Evolutionary conservation across 371 early-diverging fungal species (phyloP).

Genomic region (Mortierella sp.): DNA sequence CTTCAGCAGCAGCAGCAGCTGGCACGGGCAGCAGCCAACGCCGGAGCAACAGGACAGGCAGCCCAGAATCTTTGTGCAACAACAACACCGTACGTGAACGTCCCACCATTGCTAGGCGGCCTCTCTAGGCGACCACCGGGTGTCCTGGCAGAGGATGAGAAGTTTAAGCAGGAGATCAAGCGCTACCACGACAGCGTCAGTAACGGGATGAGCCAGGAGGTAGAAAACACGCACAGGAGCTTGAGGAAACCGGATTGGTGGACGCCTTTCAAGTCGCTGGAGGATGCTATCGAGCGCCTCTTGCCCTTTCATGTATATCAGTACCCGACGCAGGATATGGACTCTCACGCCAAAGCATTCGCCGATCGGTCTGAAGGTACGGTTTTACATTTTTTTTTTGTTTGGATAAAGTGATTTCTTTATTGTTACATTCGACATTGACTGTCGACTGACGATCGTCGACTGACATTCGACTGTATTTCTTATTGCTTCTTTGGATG

Average conservation of each 20-base stretch:
- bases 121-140: not conserved
- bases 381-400: not conserved
- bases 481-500: constrained; percentile 5
- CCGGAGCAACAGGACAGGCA: constrained; percentile 22
- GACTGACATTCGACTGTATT: constrained; percentile 12
- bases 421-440: not conserved
- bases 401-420: not conserved
- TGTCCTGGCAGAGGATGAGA: constrained; percentile 58
- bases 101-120: not conserved
- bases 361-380: constrained; percentile 40
- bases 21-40: constrained; percentile 13
- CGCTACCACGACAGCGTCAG: constrained; percentile 58
- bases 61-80: not conserved
- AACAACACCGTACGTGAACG: not conserved
- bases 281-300: constrained; percentile 75
- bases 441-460: not conserved
- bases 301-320: constrained; percentile 83
- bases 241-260: constrained; percentile 65
- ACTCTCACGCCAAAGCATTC: constrained; percentile 66
- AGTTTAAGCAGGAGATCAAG: constrained; percentile 29
- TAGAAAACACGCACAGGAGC: constrained; percentile 55
- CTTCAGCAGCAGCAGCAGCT: constrained; percentile 47
- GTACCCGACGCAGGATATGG: constrained; percentile 73
- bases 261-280: constrained; percentile 68
- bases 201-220: constrained; percentile 22